Base-by-base conservation (phyloP, 2,329 filamentous ascomycete species). In the Monilinia vaccinii-corymbosi region DNA sequence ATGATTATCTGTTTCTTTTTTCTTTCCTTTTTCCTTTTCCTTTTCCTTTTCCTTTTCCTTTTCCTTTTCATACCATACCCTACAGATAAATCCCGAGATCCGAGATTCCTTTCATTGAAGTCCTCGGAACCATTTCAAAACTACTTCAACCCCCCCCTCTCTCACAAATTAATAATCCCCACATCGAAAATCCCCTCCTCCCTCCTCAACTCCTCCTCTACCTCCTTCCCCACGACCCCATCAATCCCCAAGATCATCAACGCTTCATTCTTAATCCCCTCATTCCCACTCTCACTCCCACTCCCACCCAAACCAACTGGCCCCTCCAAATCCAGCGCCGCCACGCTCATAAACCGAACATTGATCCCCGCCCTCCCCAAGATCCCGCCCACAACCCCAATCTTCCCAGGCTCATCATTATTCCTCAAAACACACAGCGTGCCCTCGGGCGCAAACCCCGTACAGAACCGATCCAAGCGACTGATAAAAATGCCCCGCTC, bases 181-280 rank as follows among this genome's bases (percentile, higher is more conserved):
- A 84, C 81, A 65, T 81, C 72, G 61, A 84, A 69, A 48, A 84
- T 81, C 6, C 81, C 81, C 64, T 81, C 77, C 0, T 77, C 74
- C 56, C 70, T 74, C 31, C 73, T 73, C 67, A 84, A 68, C 23
- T 78, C 79, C 6, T 75, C 74, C 48, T 82, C 65, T 6, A 84
- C 77, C 38, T 83, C 79, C 58, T 79, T 79, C 0, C 79, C 80
- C 21, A 91, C 83, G 4, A 79, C 77, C 2, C 82, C 81, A 68
- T 88, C 85, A 11, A 93, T 83, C 1, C 89, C 87, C 55, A 93
- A 67, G 67, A 93, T 92, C 89, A 93, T 93, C 65, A 93, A 73
- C 11, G 89, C 89, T 74, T 93, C 89, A 47, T 85, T 83, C 32
- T 71, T 72, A 31, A 66, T 65, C 25, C 71, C n/a, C n/a, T n/a